Percentiles rank a stretch among this genome's conserved stretches.
These are phyloP conservation scores for Vitis cinerea DNA, from an alignment of 164 flowering plant genomes.

Conservation along the genomic window DNA sequence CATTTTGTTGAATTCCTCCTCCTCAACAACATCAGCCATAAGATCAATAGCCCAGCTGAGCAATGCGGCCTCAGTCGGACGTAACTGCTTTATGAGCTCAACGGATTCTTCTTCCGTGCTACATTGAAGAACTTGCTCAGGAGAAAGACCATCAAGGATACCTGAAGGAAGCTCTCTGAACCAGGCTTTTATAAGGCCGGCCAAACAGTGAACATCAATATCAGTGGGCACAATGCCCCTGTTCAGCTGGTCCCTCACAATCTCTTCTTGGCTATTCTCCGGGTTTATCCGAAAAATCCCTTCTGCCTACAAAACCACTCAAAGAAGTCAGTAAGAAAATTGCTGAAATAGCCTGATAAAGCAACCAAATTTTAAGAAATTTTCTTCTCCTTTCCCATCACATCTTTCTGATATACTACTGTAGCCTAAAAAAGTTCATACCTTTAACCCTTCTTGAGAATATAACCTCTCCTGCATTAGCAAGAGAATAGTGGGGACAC, in stretches of 20 bases:
- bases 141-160: conserved; percentile 90
- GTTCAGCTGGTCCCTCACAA: conserved; percentile 84
- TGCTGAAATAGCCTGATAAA: too few species aligned
- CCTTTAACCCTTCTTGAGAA: conserved; percentile 89
- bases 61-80: conserved; percentile 79
- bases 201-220: conserved; percentile 94
- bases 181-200: conserved; percentile 96
- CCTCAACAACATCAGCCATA: conserved; percentile 97
- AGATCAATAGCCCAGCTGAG: conserved; percentile 90
- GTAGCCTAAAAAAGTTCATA: conserved; percentile 13
- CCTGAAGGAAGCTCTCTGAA: conserved; percentile 92
- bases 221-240: conserved; percentile 81
- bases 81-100: conserved; percentile 71
- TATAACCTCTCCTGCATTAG: conserved; percentile 88
- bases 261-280: conserved; percentile 89
- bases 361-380: too few species aligned
- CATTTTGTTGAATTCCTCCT: conserved; percentile 90
- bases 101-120: conserved; percentile 75
- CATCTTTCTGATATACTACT: not conserved
- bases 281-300: conserved; percentile 96
- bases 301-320: conserved; percentile 61
- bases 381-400: too few species aligned
- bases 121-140: conserved; percentile 87
- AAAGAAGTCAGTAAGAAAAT: not conserved
- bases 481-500: conserved; percentile 87